Conservation (phyloP, 805 yeast genomes). For the Sporopachydermia lactativora region DNA sequence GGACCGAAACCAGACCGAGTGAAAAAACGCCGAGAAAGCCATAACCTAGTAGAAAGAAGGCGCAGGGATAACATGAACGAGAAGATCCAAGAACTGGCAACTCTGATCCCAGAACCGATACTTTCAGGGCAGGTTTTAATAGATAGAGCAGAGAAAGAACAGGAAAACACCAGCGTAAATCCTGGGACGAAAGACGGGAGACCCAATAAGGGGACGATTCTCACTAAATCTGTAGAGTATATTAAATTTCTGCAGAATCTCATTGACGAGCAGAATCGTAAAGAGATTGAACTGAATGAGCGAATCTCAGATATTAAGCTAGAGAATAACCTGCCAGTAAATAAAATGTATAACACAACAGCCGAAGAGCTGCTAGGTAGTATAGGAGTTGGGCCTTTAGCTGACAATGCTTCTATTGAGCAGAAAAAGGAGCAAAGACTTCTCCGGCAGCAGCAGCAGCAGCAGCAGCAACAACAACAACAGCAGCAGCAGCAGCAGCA, state of each 20-base stretch:
- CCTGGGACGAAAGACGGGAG: slow-evolving; percentile 40
- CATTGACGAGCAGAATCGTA: slow-evolving; percentile 66
- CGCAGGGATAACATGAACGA: slow-evolving; percentile 46
- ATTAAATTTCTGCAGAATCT: slow-evolving; percentile 54
- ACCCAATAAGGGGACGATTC: slow-evolving; percentile 72
- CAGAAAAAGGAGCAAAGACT: slow-evolving; percentile 1
- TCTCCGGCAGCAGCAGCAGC: not conserved
- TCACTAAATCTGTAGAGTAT: slow-evolving; percentile 70
- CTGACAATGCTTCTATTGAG: slow-evolving; percentile 20
- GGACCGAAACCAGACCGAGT: slow-evolving; percentile 6
- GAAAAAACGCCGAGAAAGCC: slow-evolving; percentile 16
- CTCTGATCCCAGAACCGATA: slow-evolving; percentile 24
- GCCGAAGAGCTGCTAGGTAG: slow-evolving; percentile 66
- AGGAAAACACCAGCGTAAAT: not conserved
- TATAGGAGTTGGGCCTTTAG: slow-evolving; percentile 74
- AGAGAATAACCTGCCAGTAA: slow-evolving; percentile 26
- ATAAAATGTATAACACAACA: slow-evolving; percentile 46
- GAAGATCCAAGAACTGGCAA: slow-evolving; percentile 36
- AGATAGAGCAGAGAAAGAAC: not conserved
- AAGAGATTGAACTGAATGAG: slow-evolving; percentile 60
- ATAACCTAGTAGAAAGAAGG: slow-evolving; percentile 25
- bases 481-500: not conserved
- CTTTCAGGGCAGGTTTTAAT: not conserved
- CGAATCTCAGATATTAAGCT: slow-evolving; percentile 40
- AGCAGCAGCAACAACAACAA: slow-evolving; percentile 1